phyloP scores from a whole-genome alignment of 306 rosid genomes.

The Prunus kanzakura region DNA sequence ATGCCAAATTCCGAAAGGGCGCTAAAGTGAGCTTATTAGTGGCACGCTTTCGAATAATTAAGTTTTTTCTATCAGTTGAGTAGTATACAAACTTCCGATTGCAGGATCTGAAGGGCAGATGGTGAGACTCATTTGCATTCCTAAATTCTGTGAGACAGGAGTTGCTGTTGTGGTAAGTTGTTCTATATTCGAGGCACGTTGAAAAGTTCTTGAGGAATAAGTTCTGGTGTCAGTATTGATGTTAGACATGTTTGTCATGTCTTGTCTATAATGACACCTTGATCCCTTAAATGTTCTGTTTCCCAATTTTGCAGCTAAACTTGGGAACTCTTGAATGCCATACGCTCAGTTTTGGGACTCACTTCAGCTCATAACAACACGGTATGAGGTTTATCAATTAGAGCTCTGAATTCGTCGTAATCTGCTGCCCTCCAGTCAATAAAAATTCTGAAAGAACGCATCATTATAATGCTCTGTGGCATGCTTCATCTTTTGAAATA shows the following conservation, averaged over 20 bases:
- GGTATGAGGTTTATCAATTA: neutral
- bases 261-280: neutral
- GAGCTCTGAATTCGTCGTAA: neutral
- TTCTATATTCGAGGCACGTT: slow-evolving; percentile 8
- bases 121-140: slow-evolving; percentile 81
- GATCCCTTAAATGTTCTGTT: neutral
- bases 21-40: too few relatives aligned
- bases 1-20: neutral
- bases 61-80: neutral
- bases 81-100: slow-evolving; percentile 10
- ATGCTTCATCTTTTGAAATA: neutral
- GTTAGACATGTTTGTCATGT: neutral
- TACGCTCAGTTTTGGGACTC: slow-evolving; percentile 73
- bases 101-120: slow-evolving; percentile 87
- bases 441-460: neutral
- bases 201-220: neutral
- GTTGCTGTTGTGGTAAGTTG: slow-evolving; percentile 82
- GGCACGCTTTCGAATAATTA: too few relatives aligned
- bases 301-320: slow-evolving; percentile 61
- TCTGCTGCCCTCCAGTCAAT: neutral
- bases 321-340: slow-evolving; percentile 81
- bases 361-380: slow-evolving; percentile 35
- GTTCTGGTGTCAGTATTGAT: neutral
- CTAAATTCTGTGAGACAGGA: slow-evolving; percentile 82
- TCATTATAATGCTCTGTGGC: neutral